Evolutionary conservation across 1,284 basidiomycete species (phyloP).

Genomic region (Phaffia rhodozyma): DNA sequence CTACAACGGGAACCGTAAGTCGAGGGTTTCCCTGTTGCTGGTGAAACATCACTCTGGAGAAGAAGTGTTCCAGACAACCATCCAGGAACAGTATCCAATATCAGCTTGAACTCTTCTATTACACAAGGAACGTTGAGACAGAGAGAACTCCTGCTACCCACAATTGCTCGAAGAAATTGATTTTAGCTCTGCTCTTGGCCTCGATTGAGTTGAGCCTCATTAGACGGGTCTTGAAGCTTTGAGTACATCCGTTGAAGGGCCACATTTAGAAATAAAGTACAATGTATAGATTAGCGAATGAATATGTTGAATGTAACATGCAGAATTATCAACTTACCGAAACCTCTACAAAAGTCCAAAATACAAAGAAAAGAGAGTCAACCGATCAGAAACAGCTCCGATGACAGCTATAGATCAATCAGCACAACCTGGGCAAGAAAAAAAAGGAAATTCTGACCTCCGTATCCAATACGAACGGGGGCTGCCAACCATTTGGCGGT

Average conservation of each 20-base stretch:
- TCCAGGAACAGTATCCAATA: too few species aligned
- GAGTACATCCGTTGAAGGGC: constrained; percentile 43
- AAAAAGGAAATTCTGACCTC: constrained; percentile 46
- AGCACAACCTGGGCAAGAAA: background rate
- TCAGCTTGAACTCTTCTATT: too few species aligned
- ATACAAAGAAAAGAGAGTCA: background rate
- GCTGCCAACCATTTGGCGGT: constrained; percentile 85
- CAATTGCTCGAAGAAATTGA: constrained; percentile 94
- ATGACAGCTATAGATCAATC: too few species aligned
- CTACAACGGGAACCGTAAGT: constrained; percentile 81
- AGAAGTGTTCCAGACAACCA: background rate
- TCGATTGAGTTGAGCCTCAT: constrained; percentile 95
- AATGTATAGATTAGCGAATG: constrained; percentile 22
- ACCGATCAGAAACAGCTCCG: too few species aligned
- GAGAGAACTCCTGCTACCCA: constrained; percentile 38
- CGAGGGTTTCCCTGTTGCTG: constrained; percentile 76
- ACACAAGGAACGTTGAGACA: constrained; percentile 1
- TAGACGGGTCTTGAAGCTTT: constrained; percentile 89
- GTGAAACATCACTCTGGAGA: constrained; percentile 49
- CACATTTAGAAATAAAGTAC: background rate
- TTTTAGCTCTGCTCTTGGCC: constrained; percentile 86
- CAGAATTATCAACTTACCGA: constrained; percentile 20
- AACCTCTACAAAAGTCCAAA: constrained; percentile 24
- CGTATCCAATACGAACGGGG: constrained; percentile 92
- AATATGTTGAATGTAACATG: background rate